phyloP scores from a whole-genome alignment of 2,329 filamentous ascomycete genomes.

The Aschersonia sp. region DNA sequence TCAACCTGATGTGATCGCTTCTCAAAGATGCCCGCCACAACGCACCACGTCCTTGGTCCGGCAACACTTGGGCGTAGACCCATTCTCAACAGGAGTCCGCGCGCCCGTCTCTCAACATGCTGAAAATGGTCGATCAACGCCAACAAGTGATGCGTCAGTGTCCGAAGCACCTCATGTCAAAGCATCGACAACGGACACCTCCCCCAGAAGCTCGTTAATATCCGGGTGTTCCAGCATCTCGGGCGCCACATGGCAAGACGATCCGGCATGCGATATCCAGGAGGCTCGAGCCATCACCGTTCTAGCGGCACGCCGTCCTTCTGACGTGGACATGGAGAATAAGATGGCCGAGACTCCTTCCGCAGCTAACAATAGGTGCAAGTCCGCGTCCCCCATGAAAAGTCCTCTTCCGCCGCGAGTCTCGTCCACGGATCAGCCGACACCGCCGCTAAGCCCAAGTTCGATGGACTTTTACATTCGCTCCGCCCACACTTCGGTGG shows the following conservation, averaged over 20 bases:
- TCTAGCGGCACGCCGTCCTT: conserved; percentile 14
- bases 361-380: background rate
- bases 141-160: conserved; percentile 7
- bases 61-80: no score
- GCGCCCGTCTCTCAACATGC: background rate
- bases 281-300: conserved; percentile 26
- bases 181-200: conserved; percentile 10
- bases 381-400: background rate
- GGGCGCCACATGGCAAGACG: conserved; percentile 16
- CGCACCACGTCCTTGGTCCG: no score
- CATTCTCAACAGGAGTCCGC: no score
- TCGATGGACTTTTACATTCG: conserved; percentile 34
- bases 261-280: conserved; percentile 17
- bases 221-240: conserved; percentile 25
- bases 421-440: conserved; percentile 24
- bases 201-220: conserved; percentile 15
- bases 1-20: no score
- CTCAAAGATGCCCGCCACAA: no score
- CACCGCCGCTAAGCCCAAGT: conserved; percentile 35
- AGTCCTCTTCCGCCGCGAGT: background rate
- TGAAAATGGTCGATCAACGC: conserved; percentile 1
- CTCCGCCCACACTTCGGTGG: conserved; percentile 21
- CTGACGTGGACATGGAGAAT: conserved; percentile 7
- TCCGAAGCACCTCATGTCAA: conserved; percentile 12
- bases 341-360: background rate